These are phyloP conservation scores for Biancaea sappan DNA, from an alignment of 306 rosid species.

Conservation along the genomic window DNA sequence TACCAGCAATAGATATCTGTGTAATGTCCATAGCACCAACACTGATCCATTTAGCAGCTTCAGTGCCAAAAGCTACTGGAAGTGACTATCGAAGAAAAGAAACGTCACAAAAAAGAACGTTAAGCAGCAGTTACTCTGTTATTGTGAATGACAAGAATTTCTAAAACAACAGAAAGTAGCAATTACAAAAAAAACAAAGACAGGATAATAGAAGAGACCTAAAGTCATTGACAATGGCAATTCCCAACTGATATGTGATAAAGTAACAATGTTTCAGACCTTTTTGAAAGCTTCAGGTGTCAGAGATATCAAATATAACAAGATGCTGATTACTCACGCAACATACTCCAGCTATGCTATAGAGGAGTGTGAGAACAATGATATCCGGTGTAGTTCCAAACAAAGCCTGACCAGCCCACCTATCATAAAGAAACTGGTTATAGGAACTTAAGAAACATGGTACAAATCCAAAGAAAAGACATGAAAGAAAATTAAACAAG, in stretches of 20 bases:
- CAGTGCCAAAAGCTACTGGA: slow-evolving; percentile 95
- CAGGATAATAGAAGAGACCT: slow-evolving; percentile 52
- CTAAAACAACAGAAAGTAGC: not conserved
- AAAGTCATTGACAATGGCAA: slow-evolving; percentile 97
- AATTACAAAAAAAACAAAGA: slow-evolving; percentile 1
- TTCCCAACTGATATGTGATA: slow-evolving; percentile 71
- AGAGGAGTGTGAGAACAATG: slow-evolving; percentile 80
- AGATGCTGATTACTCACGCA: slow-evolving; percentile 16
- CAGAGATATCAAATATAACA: slow-evolving; percentile 9
- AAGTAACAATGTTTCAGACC: slow-evolving; percentile 6
- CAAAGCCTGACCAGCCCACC: slow-evolving; percentile 99
- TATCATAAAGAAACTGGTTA: slow-evolving; percentile 41
- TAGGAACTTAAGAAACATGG: not conserved
- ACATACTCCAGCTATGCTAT: slow-evolving; percentile 98
- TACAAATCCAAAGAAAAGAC: not conserved
- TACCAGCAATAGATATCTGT: slow-evolving; percentile 88
- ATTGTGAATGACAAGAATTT: slow-evolving; percentile 19
- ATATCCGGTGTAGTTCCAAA: slow-evolving; percentile 94
- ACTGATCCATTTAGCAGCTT: slow-evolving; percentile 97
- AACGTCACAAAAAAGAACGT: slow-evolving; percentile 27
- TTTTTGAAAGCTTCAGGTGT: slow-evolving; percentile 13
- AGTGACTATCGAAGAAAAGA: slow-evolving; percentile 68
- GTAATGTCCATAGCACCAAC: slow-evolving; percentile 97
- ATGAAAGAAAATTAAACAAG: slow-evolving; percentile 9
- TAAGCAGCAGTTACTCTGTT: slow-evolving; percentile 26